These are phyloP conservation scores for Phytophthora nicotianae DNA, from an alignment of 352 stramenopile genomes.

Conservation along the genomic window DNA sequence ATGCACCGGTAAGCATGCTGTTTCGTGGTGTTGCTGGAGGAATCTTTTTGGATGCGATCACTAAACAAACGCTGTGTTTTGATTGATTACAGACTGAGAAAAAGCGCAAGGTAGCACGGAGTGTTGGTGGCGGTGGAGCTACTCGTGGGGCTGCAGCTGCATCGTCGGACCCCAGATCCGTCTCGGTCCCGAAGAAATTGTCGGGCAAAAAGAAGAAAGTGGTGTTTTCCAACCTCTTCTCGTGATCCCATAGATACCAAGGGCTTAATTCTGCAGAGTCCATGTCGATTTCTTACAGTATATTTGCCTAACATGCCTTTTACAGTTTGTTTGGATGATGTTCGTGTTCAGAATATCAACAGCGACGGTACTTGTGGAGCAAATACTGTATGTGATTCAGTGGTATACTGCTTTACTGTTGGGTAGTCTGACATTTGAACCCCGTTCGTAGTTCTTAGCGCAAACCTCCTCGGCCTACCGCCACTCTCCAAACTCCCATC, in stretches of 20 bases:
- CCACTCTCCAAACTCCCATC: no score
- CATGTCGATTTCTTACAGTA: conserved; percentile 25
- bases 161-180: neutral
- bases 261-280: conserved; percentile 23
- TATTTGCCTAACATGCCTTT: no score
- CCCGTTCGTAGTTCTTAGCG: no score
- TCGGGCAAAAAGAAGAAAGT: conserved; percentile 81
- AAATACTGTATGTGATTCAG: no score
- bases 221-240: conserved; percentile 81
- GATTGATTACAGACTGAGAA: conserved; percentile 53
- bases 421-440: no score
- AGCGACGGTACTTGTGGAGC: no score
- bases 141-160: conserved; percentile 2
- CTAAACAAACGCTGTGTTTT: conserved; percentile 7
- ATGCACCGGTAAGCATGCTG: conserved; percentile 51
- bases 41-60: neutral
- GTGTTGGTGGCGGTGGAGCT: conserved; percentile 8
- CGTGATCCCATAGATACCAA: conserved; percentile 19
- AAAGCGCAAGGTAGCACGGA: conserved; percentile 53
- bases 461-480: no score
- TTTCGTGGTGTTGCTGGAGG: neutral
- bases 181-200: conserved; percentile 23
- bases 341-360: no score
- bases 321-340: no score
- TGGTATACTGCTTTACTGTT: no score